Evolutionary conservation across 2,329 filamentous ascomycete genomes (phyloP).

Genomic region (Penicillium occitanis): DNA sequence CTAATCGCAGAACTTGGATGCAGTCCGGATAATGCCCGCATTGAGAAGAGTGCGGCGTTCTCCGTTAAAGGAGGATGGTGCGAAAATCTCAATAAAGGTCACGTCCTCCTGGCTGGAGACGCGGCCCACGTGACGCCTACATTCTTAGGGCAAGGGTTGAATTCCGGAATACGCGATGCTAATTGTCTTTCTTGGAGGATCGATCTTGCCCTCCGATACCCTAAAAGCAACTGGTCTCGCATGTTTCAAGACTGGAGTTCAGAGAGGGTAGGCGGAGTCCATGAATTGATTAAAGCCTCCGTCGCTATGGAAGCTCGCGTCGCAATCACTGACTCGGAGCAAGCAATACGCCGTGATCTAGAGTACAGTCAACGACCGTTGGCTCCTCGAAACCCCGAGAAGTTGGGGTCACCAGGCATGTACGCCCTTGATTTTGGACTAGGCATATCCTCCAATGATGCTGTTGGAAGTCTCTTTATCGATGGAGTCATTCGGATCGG

Average conservation of each 20-base stretch:
- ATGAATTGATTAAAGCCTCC: slow-evolving; percentile 2
- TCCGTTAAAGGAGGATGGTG: not conserved
- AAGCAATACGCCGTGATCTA: not conserved
- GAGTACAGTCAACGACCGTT: too few relatives aligned
- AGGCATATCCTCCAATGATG: too few relatives aligned
- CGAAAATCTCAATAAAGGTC: not conserved
- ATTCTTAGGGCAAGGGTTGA: not conserved
- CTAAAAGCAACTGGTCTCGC: not conserved
- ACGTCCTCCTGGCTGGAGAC: slow-evolving; percentile 5
- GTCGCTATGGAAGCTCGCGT: not conserved
- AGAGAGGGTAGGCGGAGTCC: not conserved
- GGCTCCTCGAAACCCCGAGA: too few relatives aligned
- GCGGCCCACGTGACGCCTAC: not conserved
- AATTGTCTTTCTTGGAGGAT: slow-evolving; percentile 9
- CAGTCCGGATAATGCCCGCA: too few relatives aligned
- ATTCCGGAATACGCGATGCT: not conserved
- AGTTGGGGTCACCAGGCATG: too few relatives aligned
- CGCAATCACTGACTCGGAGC: slow-evolving; percentile 1
- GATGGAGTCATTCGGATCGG: too few relatives aligned
- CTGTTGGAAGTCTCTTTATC: too few relatives aligned
- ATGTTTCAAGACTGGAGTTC: slow-evolving; percentile 6
- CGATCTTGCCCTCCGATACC: slow-evolving; percentile 3
- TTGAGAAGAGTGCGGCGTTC: slow-evolving; percentile 4
- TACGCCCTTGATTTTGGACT: too few relatives aligned
- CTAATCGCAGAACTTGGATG: too few relatives aligned